Evolutionary conservation across 208 protist species (phyloP), one percentile per base, ranked within the genome.

Genomic region (Leptomonas pyrrhocoris): DNA sequence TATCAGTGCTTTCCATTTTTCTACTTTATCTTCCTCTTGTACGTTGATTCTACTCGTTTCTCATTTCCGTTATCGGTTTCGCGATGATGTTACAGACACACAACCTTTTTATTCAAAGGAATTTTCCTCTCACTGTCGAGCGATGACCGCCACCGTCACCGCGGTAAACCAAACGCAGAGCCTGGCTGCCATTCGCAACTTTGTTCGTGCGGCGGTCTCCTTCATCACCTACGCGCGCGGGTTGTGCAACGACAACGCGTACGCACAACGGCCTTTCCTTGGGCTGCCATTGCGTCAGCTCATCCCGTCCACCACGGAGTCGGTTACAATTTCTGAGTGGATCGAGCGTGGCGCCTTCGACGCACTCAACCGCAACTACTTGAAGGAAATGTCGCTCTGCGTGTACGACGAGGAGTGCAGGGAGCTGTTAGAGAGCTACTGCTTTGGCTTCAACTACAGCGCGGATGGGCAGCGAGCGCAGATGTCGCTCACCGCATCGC

Each of bases 301-400:
- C 21, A 66, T 92, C 23, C 85, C 81, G 25, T 73, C 70, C 0
- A 88, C 84, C 15, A 54, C 74, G 0, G 85, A 91, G 69, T 73
- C 89, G 4, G 66, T 81, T 16, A 75, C 65, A 2, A 92, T 92
- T 31, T 92, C 83, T 5, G 74, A 81, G 55, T 95, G 87, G 86
- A 85, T 94, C 43, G 86, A 89, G 51, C 84, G 87, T 31, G 84
- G 88, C 55, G 85, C 82, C n/a, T 91, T 95, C 70, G 88, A 94
- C 64, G 90, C 90, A 27, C 74, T 95, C 3, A 92, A 93, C 53
- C 77, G 83, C 34, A 80, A 81, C 40, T 95, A 94, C 50, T 74
- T 95, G 8, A 88, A 92, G 64, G 84, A 93, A 68, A 70, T 93
- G 67, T 63, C 88, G 6, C 74, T 95, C 40, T 94, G 88, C 61